A percentile compares a stretch with the other conserved stretches of the same genome.
These are phyloP conservation scores for Stereum hirsutum DNA, from an alignment of 1,284 basidiomycete species.

Conservation along the genomic window DNA sequence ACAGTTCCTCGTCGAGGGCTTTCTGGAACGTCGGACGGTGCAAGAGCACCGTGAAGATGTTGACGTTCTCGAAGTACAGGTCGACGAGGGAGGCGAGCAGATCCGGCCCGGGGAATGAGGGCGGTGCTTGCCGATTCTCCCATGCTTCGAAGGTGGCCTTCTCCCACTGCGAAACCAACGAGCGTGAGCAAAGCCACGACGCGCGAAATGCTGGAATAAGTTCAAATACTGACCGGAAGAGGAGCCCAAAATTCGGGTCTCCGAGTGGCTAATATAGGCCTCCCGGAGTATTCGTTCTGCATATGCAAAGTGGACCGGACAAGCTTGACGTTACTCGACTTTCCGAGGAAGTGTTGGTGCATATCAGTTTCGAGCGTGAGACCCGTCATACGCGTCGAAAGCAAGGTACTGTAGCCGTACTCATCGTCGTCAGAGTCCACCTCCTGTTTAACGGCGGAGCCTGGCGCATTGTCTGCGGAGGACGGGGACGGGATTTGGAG, in stretches of 20 bases:
- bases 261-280: constrained; percentile 5
- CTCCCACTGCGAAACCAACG: constrained; percentile 21
- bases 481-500: too few species aligned
- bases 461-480: too few species aligned
- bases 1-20: constrained; percentile 46
- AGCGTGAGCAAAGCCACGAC: too few species aligned
- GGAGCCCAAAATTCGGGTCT: constrained; percentile 24
- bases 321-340: constrained; percentile 41
- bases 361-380: constrained; percentile 17
- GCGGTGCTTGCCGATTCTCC: too few species aligned
- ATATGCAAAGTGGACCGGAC: constrained; percentile 40
- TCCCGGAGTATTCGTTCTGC: constrained; percentile 34
- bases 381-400: constrained; percentile 13
- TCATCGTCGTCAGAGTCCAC: constrained; percentile 24
- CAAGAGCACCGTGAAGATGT: constrained; percentile 61
- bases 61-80: constrained; percentile 58
- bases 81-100: constrained; percentile 55
- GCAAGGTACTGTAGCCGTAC: constrained; percentile 6
- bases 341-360: constrained; percentile 39
- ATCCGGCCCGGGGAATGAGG: constrained; percentile 51
- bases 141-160: constrained; percentile 20
- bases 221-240: too few species aligned
- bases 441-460: constrained; percentile 21
- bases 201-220: too few species aligned
- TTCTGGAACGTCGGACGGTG: constrained; percentile 71